Percentiles rank a stretch among this genome's conserved stretches.
These are phyloP conservation scores for Leucosporidium creatinivorum DNA, from an alignment of 768 basidiomycete genomes.

Conservation along the genomic window DNA sequence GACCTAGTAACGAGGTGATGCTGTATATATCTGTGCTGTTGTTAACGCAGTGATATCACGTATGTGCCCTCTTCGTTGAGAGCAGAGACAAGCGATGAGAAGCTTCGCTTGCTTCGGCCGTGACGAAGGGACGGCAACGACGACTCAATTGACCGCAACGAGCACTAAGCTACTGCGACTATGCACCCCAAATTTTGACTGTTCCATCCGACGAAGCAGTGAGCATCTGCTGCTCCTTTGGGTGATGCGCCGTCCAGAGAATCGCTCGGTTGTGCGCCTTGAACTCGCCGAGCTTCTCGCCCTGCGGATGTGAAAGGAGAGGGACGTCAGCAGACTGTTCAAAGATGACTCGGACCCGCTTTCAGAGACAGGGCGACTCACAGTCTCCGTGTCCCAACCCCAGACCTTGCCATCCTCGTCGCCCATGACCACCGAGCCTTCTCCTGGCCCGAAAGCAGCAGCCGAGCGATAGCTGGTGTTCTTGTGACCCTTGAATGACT, in stretches of 20 bases:
- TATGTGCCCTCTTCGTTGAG: too few species aligned
- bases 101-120: too few species aligned
- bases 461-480: conserved; percentile 70
- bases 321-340: too few species aligned
- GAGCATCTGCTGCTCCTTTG: conserved; percentile 72
- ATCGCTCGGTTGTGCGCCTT: conserved; percentile 75
- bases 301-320: conserved; percentile 44
- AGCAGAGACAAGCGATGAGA: too few species aligned
- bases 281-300: conserved; percentile 60
- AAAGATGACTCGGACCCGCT: too few species aligned
- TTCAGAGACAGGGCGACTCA: too few species aligned
- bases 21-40: too few species aligned
- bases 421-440: conserved; percentile 73
- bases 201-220: conserved; percentile 87
- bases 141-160: too few species aligned
- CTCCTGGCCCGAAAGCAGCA: conserved; percentile 73
- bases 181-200: conserved; percentile 68
- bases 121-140: too few species aligned
- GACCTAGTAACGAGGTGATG: too few species aligned
- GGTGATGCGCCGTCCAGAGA: conserved; percentile 88
- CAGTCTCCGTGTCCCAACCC: conserved; percentile 90
- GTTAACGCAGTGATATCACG: too few species aligned
- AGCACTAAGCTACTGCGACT: too few species aligned
- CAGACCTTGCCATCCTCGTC: conserved; percentile 85
- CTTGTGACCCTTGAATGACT: conserved; percentile 70